Base-by-base conservation (phyloP, 2,329 filamentous ascomycete genomes). In the Colletotrichum liriopes region DNA sequence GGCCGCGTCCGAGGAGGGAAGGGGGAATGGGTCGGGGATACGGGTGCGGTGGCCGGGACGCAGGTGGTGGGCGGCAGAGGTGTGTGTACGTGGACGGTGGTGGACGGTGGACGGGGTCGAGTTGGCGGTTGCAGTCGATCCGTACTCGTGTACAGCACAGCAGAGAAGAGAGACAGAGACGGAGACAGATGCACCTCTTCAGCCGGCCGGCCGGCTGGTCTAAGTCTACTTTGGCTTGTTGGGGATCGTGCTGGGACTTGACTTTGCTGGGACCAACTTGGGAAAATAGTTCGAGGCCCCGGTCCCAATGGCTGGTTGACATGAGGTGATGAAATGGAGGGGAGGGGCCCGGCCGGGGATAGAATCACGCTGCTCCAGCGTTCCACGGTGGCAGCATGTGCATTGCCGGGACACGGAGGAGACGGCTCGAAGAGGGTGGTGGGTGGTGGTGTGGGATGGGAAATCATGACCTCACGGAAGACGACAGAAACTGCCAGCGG, bases 321-420 rank as follows among this genome's bases (percentile, higher is more conserved):
- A 56, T 66, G 67, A 67, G 39, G 56, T 60, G 62, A 45, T 45
- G 49, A 56, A 54, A 71, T 49, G 55, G 63, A 58, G 67, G 62
- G 62, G 52, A 58, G 62, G 37, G 62, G 51, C 51, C 51, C 26
- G 26, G 62, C 62, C 41, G 51, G 62, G 51, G 39, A 37, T 47
- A 18, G 65, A 64, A 56, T 72, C 69, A 72, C 69, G 45, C 52
- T 37, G 41, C 45, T 72, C 69, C 65, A 63, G 69, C 69, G 59
- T 72, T 63, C 69, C 69, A 63, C 51, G 52, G 65, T 72, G 65
- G 65, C 56, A 72, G 65, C 43, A 20, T 63, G 69, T 68, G 69
- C 65, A 72, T 68, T 72, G 65, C 69, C 65, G 69, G 69, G 65
- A 47, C 39, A 61, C 58, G 58, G 58, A 61, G 43, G 52, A n/a